Base-by-base conservation (phyloP, 495 filamentous ascomycete genomes). In the Trichoderma reesei region DNA sequence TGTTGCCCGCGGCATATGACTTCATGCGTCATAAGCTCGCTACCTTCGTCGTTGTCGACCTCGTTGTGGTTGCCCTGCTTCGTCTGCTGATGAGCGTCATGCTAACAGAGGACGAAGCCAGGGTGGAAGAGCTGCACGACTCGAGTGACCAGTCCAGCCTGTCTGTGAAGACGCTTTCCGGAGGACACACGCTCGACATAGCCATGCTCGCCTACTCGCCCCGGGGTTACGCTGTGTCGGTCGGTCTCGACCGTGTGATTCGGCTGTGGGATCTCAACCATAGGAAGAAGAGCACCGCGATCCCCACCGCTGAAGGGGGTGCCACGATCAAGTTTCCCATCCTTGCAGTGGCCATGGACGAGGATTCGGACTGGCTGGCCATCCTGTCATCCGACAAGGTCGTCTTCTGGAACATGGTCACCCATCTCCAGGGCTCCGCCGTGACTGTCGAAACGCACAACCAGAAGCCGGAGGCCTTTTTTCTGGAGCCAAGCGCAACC, bases 51-150 rank as follows among this genome's bases (percentile, higher is more conserved):
- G 68, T 87, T 5, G 75, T 77, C 8, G 67, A 89, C 10, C 63
- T 86, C 37, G 72, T 85, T 34, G 68, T 82, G n/a, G 69, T 85
- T 0, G 81, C 81, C 13, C 76, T 79, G 10, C 76, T 90, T 39
- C 80, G 81, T 3, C 64, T 89, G 26, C 74, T 90, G 41, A 88
- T 88, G 77, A 88, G 85, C 63, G 84, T 85, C 65, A 76, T 91
- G 10, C 75, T 88, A 11, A 82, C 80, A 71, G 82, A 83, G 59
- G 79, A 82, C 62, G 65, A 78, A 26, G 75, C 73, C 33, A 67
- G 76, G 0, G 67, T 65, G 13, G 61, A 65, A 10, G 68, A 70
- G 20, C 60, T 61, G 31, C 68, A 73, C 6, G 72, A 79, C 33
- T 67, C 76, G 8, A 76, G 81, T 20, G 78, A 78, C 3, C 75